Percentiles rank a stretch among this genome's conserved stretches.
phyloP scores from a whole-genome alignment of 768 basidiomycete genomes.

The Russula sp. region DNA sequence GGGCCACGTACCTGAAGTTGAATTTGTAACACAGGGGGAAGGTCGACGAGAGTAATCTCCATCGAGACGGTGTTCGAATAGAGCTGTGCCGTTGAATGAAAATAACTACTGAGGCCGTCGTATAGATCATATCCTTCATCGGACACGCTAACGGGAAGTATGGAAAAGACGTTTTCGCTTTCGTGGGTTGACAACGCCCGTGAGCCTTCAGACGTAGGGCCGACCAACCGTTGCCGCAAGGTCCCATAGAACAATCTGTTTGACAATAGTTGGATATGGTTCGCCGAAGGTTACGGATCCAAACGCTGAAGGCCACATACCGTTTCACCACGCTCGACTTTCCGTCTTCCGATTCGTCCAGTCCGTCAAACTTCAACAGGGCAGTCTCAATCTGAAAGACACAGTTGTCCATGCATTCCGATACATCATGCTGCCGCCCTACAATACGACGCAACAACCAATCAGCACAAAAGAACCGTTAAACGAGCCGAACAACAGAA shows the following conservation, averaged over 20 bases:
- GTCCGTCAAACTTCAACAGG: conserved; percentile 66
- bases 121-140: conserved; percentile 90
- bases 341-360: conserved; percentile 47
- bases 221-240: conserved; percentile 58
- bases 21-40: conserved; percentile 90
- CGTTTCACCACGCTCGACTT: conserved; percentile 80
- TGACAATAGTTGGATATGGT: background rate
- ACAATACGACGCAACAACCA: background rate
- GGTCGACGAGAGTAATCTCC: conserved; percentile 80
- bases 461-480: conserved; percentile 33
- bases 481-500: conserved; percentile 8
- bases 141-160: conserved; percentile 89
- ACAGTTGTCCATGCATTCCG: conserved; percentile 99
- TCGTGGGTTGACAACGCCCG: conserved; percentile 64
- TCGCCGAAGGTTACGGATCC: background rate
- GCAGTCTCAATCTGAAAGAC: conserved; percentile 98
- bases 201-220: conserved; percentile 40
- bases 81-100: conserved; percentile 84
- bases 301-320: conserved; percentile 49
- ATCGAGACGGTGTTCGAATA: conserved; percentile 84
- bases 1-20: conserved; percentile 76
- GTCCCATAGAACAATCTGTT: conserved; percentile 84
- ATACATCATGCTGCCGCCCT: conserved; percentile 97
- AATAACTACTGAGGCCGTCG: conserved; percentile 88
- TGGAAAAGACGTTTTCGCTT: conserved; percentile 90